Evolutionary conservation across 23 red algal genomes (phyloP), one percentile per base, ranked within the genome.

Genomic region (Cyanidioschyzon merolae): DNA sequence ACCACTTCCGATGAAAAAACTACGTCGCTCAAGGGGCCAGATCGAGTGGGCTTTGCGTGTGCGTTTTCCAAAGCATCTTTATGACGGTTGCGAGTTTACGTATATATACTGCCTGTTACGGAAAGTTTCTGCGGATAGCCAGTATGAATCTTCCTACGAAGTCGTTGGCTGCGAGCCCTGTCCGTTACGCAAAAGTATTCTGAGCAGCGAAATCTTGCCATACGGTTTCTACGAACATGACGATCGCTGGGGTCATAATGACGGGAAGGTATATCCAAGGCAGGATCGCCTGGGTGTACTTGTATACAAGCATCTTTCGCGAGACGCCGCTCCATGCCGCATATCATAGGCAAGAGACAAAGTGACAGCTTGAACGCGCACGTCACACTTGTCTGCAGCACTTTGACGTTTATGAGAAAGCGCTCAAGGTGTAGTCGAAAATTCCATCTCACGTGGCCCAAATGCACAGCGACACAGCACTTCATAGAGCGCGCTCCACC

Each of bases 221-320:
- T 71, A 71, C 63, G 63, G 63, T 35, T 71, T 71, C 32, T 71
- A 71, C 29, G 63, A 71, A 71, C 63, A 71, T 27, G 63, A 71
- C 29, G 63, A 71, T 27, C 21, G 32, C 7, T 71, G 63, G 63
- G 63, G 63, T 7, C 30, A 17, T 35, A 71, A 71, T 27, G 63
- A 71, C 63, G 21, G 21, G 7, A 71, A 71, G 29, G 63, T 71
- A 27, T 71, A 71, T 32, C 63, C 63, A 27, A 25, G 63, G 29
- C 63, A 32, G 63, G 63, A 71, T 27, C 32, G n/a, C 7, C 63
- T 71, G 12, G 63, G 63, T 7, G 32, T 71, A 7, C 63, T 71
- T 7, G 63, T 71, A 27, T 71, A 71, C 63, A 71, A 71, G 29
- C 63, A 35, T 27, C 21, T 32, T 27, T 71, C 63, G 2, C 21